Conservation (phyloP, 2,329 filamentous ascomycete species). For the Claviceps paspali region DNA sequence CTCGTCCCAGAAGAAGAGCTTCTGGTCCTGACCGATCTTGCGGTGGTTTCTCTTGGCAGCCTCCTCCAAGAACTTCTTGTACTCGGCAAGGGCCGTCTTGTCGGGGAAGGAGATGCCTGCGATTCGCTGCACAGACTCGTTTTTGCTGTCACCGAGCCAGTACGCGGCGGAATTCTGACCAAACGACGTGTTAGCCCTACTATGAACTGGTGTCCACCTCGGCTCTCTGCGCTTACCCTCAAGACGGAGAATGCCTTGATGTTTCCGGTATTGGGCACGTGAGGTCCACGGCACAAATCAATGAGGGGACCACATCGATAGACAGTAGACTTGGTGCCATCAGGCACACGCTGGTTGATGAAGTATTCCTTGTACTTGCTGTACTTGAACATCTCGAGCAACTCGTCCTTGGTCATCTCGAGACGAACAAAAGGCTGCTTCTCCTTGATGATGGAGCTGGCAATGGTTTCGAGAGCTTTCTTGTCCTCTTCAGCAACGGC, state of each 20-base stretch:
- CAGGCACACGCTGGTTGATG: constrained; percentile 55
- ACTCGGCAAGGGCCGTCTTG: constrained; percentile 86
- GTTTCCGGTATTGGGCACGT: constrained; percentile 79
- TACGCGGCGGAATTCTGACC: constrained; percentile 51
- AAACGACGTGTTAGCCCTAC: constrained; percentile 21
- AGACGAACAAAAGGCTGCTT: constrained; percentile 91
- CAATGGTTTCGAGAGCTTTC: constrained; percentile 69
- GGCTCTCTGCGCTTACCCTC: too few relatives aligned
- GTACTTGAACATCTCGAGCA: constrained; percentile 89
- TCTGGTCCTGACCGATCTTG: constrained; percentile 86
- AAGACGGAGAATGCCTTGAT: constrained; percentile 93
- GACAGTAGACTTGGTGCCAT: constrained; percentile 82
- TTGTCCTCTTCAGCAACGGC: constrained; percentile 65
- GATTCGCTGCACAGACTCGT: constrained; percentile 91
- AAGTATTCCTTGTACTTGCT: constrained; percentile 99
- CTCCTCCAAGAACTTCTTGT: constrained; percentile 91
- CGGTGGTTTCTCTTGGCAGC: constrained; percentile 95
- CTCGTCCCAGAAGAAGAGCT: constrained; percentile 94
- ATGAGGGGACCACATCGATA: constrained; percentile 90
- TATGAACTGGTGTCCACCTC: too few relatives aligned
- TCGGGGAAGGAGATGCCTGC: constrained; percentile 92
- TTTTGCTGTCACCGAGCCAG: constrained; percentile 84
- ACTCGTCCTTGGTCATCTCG: constrained; percentile 74
- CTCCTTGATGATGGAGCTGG: constrained; percentile 79
- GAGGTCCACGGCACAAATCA: constrained; percentile 87